phyloP scores from a whole-genome alignment of 2,329 filamentous ascomycete genomes.

The Xylariaceae sp. region DNA sequence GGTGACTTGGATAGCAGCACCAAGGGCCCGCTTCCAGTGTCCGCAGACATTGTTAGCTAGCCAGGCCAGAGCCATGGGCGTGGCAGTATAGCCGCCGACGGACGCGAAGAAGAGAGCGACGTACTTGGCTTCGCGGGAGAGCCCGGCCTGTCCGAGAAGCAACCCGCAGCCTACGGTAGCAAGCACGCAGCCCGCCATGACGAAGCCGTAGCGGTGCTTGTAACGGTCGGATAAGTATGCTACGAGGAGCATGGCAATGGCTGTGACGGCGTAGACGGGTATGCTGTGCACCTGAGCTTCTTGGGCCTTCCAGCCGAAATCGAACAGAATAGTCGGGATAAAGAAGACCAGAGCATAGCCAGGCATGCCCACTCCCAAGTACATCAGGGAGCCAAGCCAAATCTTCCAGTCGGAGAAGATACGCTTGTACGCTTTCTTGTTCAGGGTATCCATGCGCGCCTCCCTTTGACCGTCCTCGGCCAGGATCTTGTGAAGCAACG shows the following conservation, averaged over 20 bases:
- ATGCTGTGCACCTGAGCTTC: slow-evolving; percentile 35
- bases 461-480: slow-evolving; percentile 24
- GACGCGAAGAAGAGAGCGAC: slow-evolving; percentile 34
- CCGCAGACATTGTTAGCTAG: slow-evolving; percentile 48
- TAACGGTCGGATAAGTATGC: slow-evolving; percentile 32
- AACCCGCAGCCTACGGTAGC: slow-evolving; percentile 31
- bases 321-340: slow-evolving; percentile 37
- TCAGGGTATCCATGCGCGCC: slow-evolving; percentile 29
- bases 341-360: slow-evolving; percentile 35
- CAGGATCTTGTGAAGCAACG: slow-evolving; percentile 30
- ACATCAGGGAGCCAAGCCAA: slow-evolving; percentile 33
- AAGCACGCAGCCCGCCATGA: slow-evolving; percentile 26
- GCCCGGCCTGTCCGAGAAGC: slow-evolving; percentile 27
- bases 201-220: slow-evolving; percentile 33
- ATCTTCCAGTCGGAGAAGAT: slow-evolving; percentile 36
- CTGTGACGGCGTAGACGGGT: slow-evolving; percentile 33
- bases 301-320: slow-evolving; percentile 34
- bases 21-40: slow-evolving; percentile 46
- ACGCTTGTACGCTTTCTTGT: slow-evolving; percentile 25
- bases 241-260: slow-evolving; percentile 27
- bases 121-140: slow-evolving; percentile 30
- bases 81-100: slow-evolving; percentile 30
- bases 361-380: slow-evolving; percentile 29
- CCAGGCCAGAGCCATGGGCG: slow-evolving; percentile 39
- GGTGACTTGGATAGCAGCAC: slow-evolving; percentile 43